Conservation (phyloP, 305 asterid genomes). For the Striga hermonthica region DNA sequence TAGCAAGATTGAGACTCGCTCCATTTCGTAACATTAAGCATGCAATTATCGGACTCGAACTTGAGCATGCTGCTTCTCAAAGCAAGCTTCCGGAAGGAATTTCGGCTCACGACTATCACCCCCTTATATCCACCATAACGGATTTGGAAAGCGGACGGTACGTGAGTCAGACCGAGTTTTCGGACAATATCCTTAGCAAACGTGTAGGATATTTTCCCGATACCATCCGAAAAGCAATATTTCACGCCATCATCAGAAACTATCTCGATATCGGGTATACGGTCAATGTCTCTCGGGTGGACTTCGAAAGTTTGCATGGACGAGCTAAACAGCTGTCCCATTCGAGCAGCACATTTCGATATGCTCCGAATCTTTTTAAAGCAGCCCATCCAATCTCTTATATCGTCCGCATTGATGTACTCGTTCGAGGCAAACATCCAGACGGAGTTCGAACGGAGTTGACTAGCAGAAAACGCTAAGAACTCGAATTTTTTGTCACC, state of each 20-base stretch:
- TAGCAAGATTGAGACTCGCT: constrained; percentile 86
- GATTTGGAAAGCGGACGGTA: constrained; percentile 91
- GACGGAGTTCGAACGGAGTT: constrained; percentile 74
- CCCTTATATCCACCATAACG: constrained; percentile 97
- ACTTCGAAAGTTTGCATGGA: constrained; percentile 68
- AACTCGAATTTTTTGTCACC: constrained; percentile 73
- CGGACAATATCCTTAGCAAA: constrained; percentile 58
- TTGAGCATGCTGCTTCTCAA: constrained; percentile 75
- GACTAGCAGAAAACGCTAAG: constrained; percentile 93
- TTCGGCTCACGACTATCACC: constrained; percentile 63
- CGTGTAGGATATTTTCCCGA: constrained; percentile 67
- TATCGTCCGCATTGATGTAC: constrained; percentile 56
- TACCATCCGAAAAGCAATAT: constrained; percentile 90
- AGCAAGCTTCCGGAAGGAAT: constrained; percentile 65
- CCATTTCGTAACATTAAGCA: constrained; percentile 87
- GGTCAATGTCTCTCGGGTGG: constrained; percentile 46
- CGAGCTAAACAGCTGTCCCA: constrained; percentile 93
- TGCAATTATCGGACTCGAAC: constrained; percentile 71
- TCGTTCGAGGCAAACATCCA: constrained; percentile 99
- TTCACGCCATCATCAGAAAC: constrained; percentile 61
- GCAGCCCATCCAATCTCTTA: constrained; percentile 94
- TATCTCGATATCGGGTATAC: constrained; percentile 68
- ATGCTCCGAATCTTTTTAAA: constrained; percentile 69
- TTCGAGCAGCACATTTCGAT: constrained; percentile 94
- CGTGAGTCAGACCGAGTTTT: constrained; percentile 52